Conservation (phyloP, 2,329 filamentous ascomycete genomes). For the Cladophialophora carrionii region DNA sequence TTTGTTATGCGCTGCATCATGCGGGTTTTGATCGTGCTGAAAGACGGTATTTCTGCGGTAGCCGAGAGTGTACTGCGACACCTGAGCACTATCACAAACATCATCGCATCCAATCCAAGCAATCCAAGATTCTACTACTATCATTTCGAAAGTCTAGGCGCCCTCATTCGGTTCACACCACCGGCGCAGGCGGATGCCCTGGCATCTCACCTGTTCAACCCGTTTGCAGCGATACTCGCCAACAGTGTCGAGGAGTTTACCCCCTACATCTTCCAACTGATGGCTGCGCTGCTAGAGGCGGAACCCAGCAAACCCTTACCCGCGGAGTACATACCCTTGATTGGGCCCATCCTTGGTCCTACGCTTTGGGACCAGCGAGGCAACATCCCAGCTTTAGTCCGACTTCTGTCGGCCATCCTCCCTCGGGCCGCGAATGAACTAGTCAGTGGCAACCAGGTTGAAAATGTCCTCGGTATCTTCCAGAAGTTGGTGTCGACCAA, state of each 20-base stretch:
- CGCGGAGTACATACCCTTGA: conserved; percentile 76
- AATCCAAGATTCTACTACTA: conserved; percentile 99
- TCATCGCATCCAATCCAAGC: conserved; percentile 92
- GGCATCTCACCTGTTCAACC: conserved; percentile 76
- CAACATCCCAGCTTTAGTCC: conserved; percentile 87
- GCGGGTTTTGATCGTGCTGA: conserved; percentile 93
- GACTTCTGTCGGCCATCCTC: conserved; percentile 81
- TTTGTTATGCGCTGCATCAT: conserved; percentile 99
- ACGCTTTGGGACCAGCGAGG: conserved; percentile 87
- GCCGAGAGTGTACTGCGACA: conserved; percentile 79
- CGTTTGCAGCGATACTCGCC: conserved; percentile 77
- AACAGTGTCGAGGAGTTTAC: conserved; percentile 91
- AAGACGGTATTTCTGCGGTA: conserved; percentile 74
- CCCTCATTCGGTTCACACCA: conserved; percentile 73
- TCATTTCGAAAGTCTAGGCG: conserved; percentile 92
- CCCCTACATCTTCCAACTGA: conserved; percentile 94
- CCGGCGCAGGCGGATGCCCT: conserved; percentile 69
- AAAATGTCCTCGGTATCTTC: conserved; percentile 91
- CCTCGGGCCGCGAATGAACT: conserved; percentile 75
- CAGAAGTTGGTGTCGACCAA: conserved; percentile 83
- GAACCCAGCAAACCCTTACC: conserved; percentile 79
- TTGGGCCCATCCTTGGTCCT: conserved; percentile 78
- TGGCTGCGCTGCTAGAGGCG: conserved; percentile 85
- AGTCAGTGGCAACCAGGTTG: conserved; percentile 76
- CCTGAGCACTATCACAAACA: conserved; percentile 83